Conservation (phyloP, 2,329 filamentous ascomycete genomes). For the Aspergillus sp. region DNA sequence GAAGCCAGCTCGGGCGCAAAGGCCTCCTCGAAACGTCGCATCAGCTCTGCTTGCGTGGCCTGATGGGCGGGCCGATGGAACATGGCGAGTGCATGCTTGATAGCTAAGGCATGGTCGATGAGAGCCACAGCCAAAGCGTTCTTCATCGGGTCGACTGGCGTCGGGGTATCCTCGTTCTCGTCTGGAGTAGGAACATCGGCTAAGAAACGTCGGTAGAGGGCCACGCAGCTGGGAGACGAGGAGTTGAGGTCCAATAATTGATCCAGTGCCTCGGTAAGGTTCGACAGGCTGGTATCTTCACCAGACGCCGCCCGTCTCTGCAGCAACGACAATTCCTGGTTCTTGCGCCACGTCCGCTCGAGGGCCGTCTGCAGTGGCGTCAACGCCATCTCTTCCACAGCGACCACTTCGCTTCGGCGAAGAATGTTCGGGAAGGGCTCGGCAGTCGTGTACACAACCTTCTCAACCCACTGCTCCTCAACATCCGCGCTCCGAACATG, state of each 20-base stretch:
- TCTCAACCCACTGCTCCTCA: constrained; percentile 75
- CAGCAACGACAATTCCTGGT: constrained; percentile 73
- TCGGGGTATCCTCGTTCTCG: constrained; percentile 50
- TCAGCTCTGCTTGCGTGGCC: constrained; percentile 39
- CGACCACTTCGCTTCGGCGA: constrained; percentile 79
- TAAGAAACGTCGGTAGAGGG: constrained; percentile 73
- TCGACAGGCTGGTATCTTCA: constrained; percentile 66
- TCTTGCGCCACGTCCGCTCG: constrained; percentile 87
- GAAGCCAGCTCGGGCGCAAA: constrained; percentile 65
- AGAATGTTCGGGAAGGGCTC: constrained; percentile 91
- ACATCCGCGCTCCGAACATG: constrained; percentile 66
- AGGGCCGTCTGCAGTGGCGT: constrained; percentile 81
- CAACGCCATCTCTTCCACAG: constrained; percentile 64
- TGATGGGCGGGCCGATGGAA: constrained; percentile 62
- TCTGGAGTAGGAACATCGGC: constrained; percentile 47
- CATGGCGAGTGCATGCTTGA: constrained; percentile 75
- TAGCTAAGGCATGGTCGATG: constrained; percentile 82
- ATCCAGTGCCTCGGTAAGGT: constrained; percentile 72
- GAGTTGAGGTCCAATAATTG: constrained; percentile 76
- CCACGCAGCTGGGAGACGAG: constrained; percentile 71
- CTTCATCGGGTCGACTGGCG: constrained; percentile 58
- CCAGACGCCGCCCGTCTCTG: constrained; percentile 73
- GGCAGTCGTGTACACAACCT: constrained; percentile 77
- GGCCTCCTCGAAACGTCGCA: constrained; percentile 37
- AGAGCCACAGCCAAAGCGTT: constrained; percentile 81